Evolutionary conservation across 768 basidiomycete species (phyloP).

Genomic region (Podaxis rugospora): DNA sequence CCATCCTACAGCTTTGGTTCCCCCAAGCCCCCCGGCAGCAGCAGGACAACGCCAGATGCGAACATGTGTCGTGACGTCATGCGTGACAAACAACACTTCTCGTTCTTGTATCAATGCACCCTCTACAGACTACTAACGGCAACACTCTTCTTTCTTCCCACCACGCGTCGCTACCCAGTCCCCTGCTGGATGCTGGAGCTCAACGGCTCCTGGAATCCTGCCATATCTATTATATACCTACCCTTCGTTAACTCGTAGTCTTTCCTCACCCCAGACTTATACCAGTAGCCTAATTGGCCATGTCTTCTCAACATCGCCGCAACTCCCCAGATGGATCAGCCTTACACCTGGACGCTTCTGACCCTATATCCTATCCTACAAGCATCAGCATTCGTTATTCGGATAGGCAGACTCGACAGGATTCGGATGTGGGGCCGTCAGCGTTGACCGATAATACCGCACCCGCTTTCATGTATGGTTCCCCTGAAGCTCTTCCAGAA

Average conservation of each 20-base stretch:
- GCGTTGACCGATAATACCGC: not conserved
- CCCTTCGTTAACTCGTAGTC: no score
- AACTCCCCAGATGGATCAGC: not conserved
- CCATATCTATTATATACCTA: no score
- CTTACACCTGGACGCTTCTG: not conserved
- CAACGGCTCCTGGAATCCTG: not conserved
- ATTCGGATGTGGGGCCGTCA: not conserved
- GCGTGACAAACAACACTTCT: not conserved
- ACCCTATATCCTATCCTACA: not conserved
- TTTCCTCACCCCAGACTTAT: no score
- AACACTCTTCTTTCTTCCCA: not conserved
- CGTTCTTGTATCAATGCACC: not conserved
- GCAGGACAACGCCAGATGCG: no score
- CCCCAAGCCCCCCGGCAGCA: no score
- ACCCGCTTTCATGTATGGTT: not conserved
- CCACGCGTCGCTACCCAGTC: no score
- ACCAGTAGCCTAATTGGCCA: not conserved
- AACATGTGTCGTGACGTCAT: not conserved
- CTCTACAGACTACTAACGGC: not conserved
- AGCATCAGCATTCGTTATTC: not conserved
- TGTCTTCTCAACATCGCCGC: slow-evolving; percentile 4
- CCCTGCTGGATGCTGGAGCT: not conserved
- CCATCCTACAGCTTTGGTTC: no score
- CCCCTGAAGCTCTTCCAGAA: slow-evolving; percentile 2
- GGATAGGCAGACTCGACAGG: not conserved